phyloP scores from a whole-genome alignment of 176 grass and related monocot genomes.

The Cenchrus purpureus region DNA sequence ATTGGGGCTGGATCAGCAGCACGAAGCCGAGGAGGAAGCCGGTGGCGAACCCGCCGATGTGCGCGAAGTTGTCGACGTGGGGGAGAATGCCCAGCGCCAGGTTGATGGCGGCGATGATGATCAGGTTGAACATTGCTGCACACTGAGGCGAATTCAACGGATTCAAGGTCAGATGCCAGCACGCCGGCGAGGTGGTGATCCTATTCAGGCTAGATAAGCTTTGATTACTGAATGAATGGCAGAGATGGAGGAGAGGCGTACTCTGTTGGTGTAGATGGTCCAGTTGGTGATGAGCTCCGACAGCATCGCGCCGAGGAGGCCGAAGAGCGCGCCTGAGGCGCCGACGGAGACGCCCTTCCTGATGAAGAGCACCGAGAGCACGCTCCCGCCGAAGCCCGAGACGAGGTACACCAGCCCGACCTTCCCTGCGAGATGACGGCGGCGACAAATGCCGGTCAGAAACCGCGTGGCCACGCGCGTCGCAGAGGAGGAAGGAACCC shows the following conservation, averaged over 20 bases:
- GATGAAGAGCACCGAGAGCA: slow-evolving; percentile 83
- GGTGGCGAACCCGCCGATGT: slow-evolving; percentile 74
- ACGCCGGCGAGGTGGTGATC: neutral
- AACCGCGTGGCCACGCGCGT: neutral
- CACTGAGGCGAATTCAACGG: slow-evolving; percentile 25
- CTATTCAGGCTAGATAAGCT: no score
- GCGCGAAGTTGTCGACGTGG: slow-evolving; percentile 84
- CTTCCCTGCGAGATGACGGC: slow-evolving; percentile 49
- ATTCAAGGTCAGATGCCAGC: neutral
- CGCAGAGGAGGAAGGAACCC: neutral
- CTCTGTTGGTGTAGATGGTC: slow-evolving; percentile 77
- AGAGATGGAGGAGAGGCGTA: neutral
- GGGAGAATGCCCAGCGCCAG: slow-evolving; percentile 81
- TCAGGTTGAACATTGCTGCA: slow-evolving; percentile 67
- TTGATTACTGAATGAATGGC: neutral
- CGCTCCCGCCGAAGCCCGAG: slow-evolving; percentile 82
- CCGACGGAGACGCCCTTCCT: slow-evolving; percentile 74
- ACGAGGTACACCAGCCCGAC: slow-evolving; percentile 77
- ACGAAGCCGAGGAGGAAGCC: slow-evolving; percentile 80
- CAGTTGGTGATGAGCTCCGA: slow-evolving; percentile 93
- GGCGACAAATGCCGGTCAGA: slow-evolving; percentile 25
- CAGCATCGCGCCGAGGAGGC: slow-evolving; percentile 85
- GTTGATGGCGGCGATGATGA: slow-evolving; percentile 76
- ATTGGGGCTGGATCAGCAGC: slow-evolving; percentile 74
- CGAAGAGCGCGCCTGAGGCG: slow-evolving; percentile 86